Base-by-base conservation (phyloP, 371 early-diverging fungal genomes). In the Thermomucor indicae-seudaticae region DNA sequence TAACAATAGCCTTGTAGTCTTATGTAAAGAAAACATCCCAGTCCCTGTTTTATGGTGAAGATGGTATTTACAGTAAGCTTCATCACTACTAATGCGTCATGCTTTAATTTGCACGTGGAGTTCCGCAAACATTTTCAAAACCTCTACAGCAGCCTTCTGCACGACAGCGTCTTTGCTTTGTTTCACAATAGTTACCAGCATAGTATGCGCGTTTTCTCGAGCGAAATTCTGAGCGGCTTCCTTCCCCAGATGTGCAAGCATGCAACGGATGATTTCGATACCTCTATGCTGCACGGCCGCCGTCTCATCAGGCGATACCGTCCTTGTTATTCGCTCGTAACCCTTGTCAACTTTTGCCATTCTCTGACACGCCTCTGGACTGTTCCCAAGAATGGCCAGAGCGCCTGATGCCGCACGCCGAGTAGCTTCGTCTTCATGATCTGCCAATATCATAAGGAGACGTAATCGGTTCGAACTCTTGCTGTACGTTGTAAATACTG, bases 351-450 rank as follows among this genome's bases (percentile, higher is more conserved):
- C 76, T 2, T 65, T 65, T 35, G 78, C 40, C 22, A 89, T 71
- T 65, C 79, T 65, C 8, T 65, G 53, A 45, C 82, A 79, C 19
- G 81, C 78, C 22, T 75, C 78, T 8, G 58, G 55, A 31, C 72
- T 73, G 10, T 79, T 75, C 2, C 83, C 73, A 34, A 97, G 70
- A 23, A 95, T 90, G 1, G 97, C 96, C 28, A 97, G 48, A 0
- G 90, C 87, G 11, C 96, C 97, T 1, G 87, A 80, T 0, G 95
- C 92, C 1, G 97, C 97, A 10, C 91, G 70, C 22, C 88, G 64
- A 7, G 95, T 95, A 20, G 75, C 84, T 29, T 79, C 66, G 59
- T 95, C 95, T 22, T 95, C 95, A 23, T 82, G 80, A 45, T 93
- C 93, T 1, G 88, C 84, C 20, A 97, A 65, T 1, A 95, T 93